phyloP scores from a whole-genome alignment of 768 basidiomycete species.

The Termitomyces sp. region DNA sequence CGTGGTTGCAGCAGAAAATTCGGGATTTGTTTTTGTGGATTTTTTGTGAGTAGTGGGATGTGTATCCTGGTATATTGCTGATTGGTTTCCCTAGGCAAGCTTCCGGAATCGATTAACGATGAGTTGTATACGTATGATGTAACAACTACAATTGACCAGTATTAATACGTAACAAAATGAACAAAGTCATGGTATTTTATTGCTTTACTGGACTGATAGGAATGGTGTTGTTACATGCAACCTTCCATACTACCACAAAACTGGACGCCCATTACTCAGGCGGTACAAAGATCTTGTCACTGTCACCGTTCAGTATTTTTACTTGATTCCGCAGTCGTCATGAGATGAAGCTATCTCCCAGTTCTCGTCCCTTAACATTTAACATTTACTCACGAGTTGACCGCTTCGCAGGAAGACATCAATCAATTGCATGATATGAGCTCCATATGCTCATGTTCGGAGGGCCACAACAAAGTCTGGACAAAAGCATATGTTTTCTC shows the following conservation, averaged over 20 bases:
- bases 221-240: background rate
- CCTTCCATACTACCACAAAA: background rate
- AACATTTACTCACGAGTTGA: no score
- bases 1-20: slow-evolving; percentile 23
- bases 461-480: no score
- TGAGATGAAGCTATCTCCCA: no score
- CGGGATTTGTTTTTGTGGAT: slow-evolving; percentile 28
- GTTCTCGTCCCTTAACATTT: no score
- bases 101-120: slow-evolving; percentile 25
- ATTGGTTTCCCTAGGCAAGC: slow-evolving; percentile 16
- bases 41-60: slow-evolving; percentile 20
- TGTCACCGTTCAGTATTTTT: no score
- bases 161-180: slow-evolving; percentile 10
- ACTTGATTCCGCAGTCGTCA: no score
- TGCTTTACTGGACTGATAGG: background rate
- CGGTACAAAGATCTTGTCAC: no score
- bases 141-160: slow-evolving; percentile 18
- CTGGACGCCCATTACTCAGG: no score
- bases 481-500: no score
- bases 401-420: no score
- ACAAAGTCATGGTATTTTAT: background rate
- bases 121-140: slow-evolving; percentile 21
- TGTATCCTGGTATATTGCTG: background rate
- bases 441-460: no score
- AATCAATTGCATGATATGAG: no score